phyloP scores from a whole-genome alignment of 83 land plant genomes.

The Picea abies region DNA sequence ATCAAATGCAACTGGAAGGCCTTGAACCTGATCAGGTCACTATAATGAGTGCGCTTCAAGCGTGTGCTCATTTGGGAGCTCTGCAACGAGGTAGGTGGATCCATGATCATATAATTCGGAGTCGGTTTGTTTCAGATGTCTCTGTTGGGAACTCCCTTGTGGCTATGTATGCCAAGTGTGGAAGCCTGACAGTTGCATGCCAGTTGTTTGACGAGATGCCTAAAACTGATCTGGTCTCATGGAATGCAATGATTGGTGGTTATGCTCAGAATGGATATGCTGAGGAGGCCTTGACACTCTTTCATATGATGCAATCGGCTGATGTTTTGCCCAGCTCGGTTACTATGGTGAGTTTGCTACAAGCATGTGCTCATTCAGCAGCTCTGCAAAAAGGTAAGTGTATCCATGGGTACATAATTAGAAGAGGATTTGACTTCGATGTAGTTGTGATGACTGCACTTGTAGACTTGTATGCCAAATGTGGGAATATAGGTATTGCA shows the following conservation, averaged over 20 bases:
- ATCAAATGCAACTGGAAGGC: conserved; percentile 45
- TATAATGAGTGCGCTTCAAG: conserved; percentile 55
- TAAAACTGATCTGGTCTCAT: conserved; percentile 17
- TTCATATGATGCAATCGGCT: conserved; percentile 20
- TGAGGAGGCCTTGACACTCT: conserved; percentile 14
- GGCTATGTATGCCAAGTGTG: conserved; percentile 30
- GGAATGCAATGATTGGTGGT: conserved; percentile 28
- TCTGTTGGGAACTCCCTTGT: conserved; percentile 10
- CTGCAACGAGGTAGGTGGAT: conserved; percentile 1
- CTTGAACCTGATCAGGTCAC: conserved; percentile 39
- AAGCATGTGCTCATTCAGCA: conserved; percentile 22
- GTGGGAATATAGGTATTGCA: conserved; percentile 44
- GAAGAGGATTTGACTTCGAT: conserved; percentile 52
- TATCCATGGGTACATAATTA: conserved; percentile 50
- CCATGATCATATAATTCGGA: neutral
- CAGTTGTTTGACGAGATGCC: conserved; percentile 13
- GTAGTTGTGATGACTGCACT: conserved; percentile 65
- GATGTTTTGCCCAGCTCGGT: conserved; percentile 20
- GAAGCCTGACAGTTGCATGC: conserved; percentile 15
- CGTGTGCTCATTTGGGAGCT: conserved; percentile 59
- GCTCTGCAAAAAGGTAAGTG: conserved; percentile 37
- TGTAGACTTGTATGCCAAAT: conserved; percentile 70
- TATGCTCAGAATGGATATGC: conserved; percentile 23
- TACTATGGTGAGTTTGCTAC: conserved; percentile 28
- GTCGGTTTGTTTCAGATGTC: neutral